Base-by-base conservation (phyloP, 495 filamentous ascomycete species). In the Aspergillus diversus region DNA sequence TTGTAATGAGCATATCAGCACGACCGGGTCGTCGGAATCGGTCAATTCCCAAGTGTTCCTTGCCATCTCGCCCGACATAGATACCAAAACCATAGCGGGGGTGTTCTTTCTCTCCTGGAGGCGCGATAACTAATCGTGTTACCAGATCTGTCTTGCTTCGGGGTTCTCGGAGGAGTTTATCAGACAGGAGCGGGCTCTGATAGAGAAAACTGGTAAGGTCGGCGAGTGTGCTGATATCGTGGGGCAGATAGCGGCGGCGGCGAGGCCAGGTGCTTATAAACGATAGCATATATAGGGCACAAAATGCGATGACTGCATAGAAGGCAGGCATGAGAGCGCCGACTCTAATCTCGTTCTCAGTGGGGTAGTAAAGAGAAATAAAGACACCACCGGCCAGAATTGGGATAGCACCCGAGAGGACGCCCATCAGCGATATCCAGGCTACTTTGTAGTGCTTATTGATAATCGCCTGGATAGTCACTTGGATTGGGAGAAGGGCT, bases 361-460 rank as follows among this genome's bases (percentile, higher is more conserved):
- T 62, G 8, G 80, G 75, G 48, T 84, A 83, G 61, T 86, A 92
- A 57, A 95, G 83, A 0, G 92, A 89, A 76, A 93, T 88, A 77
- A 97, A 96, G 33, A 90, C 73, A 8, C 92, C 93, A 17, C 92
- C 92, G 0, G 83, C 87, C 16, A 96, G 81, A 58, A 93, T 81
- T 11, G 93, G 92, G 35, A 97, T 72, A 5, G 87, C 79, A 46
- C 86, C 70, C 42, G 88, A 89, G 15, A 90, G 46, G 3, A 88
- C 67, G 47, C 89, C 83, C 58, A 91, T 76, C 7, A 92, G 71
- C 0, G 88, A 90, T 57, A 92, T 74, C 71, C 80, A 82, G 15
- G 91, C 90, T 0, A 92, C 81, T 64, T 87, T 87, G 75, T 79
- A 92, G 72, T 96, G 90, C 17, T 84, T 74, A 69, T 89, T 87